A percentile compares a stretch with the other conserved stretches of the same genome.
These are phyloP conservation scores for Phialemoniopsis sp. DNA, from an alignment of 2,329 filamentous ascomycete species.

Conservation along the genomic window DNA sequence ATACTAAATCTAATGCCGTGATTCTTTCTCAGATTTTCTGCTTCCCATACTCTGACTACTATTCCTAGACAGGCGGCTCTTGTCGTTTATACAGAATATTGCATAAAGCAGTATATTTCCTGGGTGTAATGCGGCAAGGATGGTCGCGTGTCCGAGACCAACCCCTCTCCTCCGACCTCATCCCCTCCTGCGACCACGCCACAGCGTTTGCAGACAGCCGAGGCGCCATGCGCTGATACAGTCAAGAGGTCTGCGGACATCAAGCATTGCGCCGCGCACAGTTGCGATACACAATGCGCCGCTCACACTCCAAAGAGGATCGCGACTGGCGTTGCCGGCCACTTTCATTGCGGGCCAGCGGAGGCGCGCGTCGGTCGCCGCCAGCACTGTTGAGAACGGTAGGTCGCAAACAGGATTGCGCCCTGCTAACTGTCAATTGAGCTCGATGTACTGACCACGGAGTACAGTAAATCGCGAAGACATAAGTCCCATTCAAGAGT, in stretches of 20 bases:
- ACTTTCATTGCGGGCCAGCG: slow-evolving; percentile 8
- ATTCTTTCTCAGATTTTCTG: too few species aligned
- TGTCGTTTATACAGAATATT: too few species aligned
- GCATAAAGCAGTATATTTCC: too few species aligned
- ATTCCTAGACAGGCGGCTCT: too few species aligned
- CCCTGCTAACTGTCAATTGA: too few species aligned
- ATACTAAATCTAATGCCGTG: too few species aligned
- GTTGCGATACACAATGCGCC: background rate
- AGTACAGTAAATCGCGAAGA: slow-evolving; percentile 22
- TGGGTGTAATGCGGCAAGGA: background rate
- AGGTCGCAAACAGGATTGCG: slow-evolving; percentile 3
- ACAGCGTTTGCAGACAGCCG: background rate
- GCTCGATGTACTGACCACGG: background rate
- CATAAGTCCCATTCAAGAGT: slow-evolving; percentile 78
- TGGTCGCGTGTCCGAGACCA: slow-evolving; percentile 1
- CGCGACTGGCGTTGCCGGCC: background rate
- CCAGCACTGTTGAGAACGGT: slow-evolving; percentile 13
- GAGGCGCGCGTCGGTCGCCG: slow-evolving; percentile 10
- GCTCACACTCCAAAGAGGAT: background rate
- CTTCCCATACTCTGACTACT: too few species aligned
- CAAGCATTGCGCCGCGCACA: background rate
- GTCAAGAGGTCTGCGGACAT: slow-evolving; percentile 8
- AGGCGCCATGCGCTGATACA: slow-evolving; percentile 4
- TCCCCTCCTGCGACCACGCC: background rate
- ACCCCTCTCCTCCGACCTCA: slow-evolving; percentile 1